Base-by-base conservation (phyloP, 2,329 filamentous ascomycete genomes). In the Alternaria conjuncta region DNA sequence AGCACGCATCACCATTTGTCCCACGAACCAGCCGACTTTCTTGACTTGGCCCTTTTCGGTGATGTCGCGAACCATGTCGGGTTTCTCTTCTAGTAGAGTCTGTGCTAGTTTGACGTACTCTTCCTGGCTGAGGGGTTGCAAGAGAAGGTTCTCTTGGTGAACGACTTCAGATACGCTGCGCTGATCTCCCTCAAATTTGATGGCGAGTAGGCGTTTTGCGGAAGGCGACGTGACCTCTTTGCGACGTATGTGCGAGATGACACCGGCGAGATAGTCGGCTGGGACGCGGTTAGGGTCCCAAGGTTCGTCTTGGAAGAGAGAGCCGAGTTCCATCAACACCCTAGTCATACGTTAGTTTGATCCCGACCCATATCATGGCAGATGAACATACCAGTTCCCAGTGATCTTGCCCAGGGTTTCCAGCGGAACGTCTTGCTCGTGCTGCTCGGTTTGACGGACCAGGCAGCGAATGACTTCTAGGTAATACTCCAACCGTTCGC, bases 401-500 rank as follows among this genome's bases (percentile, higher is more conserved):
- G 83, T 84, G 4, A 83, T 73, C 64, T 84, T 87, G 15, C 86
- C 78, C 4, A 78, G 54, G n/a, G 65, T 54, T n/a, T 60, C 25
- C 8, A 56, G 44, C n/a, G 55, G 26, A 20, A 57, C 41, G 23
- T 62, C 21, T 8, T 55, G n/a, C 8, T 23, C 50, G 13, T 65
- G 83, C 28, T 84, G 66, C 36, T 44, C 51, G 21, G 63, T 72
- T 13, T 53, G 41, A 12, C 18, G 44, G 20, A 56, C 50, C 43
- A 77, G 73, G 50, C 65, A 56, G 46, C 66, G 71, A 18, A 92
- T 83, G 0, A 93, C 87, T 25, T 87, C 85, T 74, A 91, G 90
- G 74, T 94, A 96, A 78, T 94, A 97, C 69, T 97, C 90, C 5
- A 96, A 82, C 45, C 94, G 87, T 8, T 89, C 89, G 8, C 94